Conservation (phyloP, 1,284 basidiomycete genomes). For the Cryptococcus deneoformans region DNA sequence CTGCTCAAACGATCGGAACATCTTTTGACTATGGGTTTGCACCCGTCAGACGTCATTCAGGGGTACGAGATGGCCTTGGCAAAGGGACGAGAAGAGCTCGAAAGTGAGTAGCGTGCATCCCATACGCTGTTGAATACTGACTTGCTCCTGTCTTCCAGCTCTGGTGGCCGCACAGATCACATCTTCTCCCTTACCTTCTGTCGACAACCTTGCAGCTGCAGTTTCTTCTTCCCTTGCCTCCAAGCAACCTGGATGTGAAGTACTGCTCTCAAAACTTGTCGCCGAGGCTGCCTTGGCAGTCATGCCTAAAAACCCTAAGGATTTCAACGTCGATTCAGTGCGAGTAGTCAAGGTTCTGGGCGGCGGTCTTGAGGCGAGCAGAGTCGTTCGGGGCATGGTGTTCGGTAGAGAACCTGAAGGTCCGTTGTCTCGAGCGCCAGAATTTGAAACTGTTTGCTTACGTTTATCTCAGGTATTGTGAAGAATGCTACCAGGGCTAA, state of each 20-base stretch:
- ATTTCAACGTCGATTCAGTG: constrained; percentile 98
- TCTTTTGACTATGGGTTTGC: constrained; percentile 85
- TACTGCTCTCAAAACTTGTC: constrained; percentile 75
- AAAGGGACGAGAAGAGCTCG: constrained; percentile 83
- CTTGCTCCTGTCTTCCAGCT: constrained; percentile 54
- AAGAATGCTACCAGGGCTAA: constrained; percentile 81
- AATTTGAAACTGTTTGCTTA: not conserved
- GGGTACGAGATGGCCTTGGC: constrained; percentile 93
- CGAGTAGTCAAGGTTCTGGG: constrained; percentile 99
- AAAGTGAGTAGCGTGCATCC: constrained; percentile 62
- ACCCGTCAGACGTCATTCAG: constrained; percentile 90
- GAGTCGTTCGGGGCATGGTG: constrained; percentile 96
- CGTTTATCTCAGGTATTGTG: constrained; percentile 58
- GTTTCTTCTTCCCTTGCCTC: constrained; percentile 82
- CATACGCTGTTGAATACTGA: constrained; percentile 55
- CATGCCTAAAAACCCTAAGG: constrained; percentile 82
- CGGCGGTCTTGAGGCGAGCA: constrained; percentile 75
- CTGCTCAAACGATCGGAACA: constrained; percentile 91
- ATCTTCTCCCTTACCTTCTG: constrained; percentile 69
- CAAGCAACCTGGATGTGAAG: constrained; percentile 95
- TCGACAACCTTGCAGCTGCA: constrained; percentile 70
- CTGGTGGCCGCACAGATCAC: constrained; percentile 31
- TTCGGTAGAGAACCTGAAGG: constrained; percentile 95
- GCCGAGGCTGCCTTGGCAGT: constrained; percentile 88
- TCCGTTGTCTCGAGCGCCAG: constrained; percentile 38